Evolutionary conservation across 306 rosid species (phyloP).

Genomic region (Coriaria nepalensis): DNA sequence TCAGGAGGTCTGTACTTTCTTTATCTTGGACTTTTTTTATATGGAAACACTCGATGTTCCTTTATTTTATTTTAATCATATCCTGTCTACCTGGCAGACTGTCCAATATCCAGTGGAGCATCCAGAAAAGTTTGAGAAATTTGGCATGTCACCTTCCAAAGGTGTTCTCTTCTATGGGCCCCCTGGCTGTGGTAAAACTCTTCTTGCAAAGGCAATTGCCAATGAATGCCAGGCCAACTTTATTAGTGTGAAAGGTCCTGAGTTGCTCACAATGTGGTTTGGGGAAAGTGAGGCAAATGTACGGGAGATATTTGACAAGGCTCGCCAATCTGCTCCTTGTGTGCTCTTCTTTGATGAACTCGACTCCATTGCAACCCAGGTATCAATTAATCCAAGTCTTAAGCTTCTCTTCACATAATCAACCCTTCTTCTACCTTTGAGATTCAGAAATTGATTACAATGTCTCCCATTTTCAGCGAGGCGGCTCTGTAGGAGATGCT

Average conservation of each 20-base stretch:
- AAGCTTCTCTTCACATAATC: too few species aligned
- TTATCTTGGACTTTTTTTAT: too few species aligned
- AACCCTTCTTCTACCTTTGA: too few species aligned
- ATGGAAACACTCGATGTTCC: too few species aligned
- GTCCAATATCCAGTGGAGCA: constrained; percentile 70
- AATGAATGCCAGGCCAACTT: constrained; percentile 65
- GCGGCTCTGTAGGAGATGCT: constrained; percentile 46
- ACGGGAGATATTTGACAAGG: constrained; percentile 61
- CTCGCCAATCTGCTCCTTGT: constrained; percentile 61
- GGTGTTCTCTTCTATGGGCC: constrained; percentile 67
- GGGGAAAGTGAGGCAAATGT: constrained; percentile 73
- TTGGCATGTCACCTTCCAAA: constrained; percentile 72
- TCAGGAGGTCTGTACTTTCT: constrained; percentile 34
- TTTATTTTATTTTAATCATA: not conserved
- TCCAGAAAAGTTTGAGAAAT: constrained; percentile 69
- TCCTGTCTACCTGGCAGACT: constrained; percentile 24
- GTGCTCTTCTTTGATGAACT: constrained; percentile 73
- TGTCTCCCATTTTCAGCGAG: constrained; percentile 48
- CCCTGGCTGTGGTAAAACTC: constrained; percentile 63
- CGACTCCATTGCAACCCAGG: constrained; percentile 66
- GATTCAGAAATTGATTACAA: too few species aligned
- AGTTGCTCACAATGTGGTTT: constrained; percentile 63
- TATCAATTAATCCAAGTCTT: constrained; percentile 11
- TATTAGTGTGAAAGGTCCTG: constrained; percentile 61
- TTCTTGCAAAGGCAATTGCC: constrained; percentile 60